Conservation (phyloP, 768 basidiomycete species). For the Leccinum truebloodii region DNA sequence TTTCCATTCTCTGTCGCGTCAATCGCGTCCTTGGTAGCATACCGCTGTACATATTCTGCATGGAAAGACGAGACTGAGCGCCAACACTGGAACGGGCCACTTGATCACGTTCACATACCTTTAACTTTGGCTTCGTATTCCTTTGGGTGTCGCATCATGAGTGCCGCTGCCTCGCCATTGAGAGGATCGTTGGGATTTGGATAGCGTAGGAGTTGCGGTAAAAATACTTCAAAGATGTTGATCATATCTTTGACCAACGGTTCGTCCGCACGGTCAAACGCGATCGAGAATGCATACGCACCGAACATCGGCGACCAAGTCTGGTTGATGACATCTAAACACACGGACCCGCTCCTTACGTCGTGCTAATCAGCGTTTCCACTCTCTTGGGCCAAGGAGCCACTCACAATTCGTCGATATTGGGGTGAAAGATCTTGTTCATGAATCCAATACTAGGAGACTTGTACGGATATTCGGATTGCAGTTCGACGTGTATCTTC, state of each 20-base stretch:
- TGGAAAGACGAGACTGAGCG: conserved; percentile 2
- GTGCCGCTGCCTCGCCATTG: conserved; percentile 96
- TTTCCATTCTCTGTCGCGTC: conserved; percentile 67
- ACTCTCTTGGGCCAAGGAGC: background rate
- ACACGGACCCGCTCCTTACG: conserved; percentile 91
- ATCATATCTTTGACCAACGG: conserved; percentile 76
- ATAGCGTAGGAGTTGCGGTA: conserved; percentile 95
- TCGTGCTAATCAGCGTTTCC: background rate
- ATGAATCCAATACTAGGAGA: conserved; percentile 99
- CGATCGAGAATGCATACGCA: conserved; percentile 42
- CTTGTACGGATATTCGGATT: conserved; percentile 98
- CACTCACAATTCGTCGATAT: conserved; percentile 95
- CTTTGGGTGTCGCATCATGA: conserved; percentile 96
- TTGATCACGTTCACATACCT: conserved; percentile 46
- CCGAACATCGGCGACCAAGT: conserved; percentile 99
- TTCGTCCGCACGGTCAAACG: conserved; percentile 5
- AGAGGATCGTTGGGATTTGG: conserved; percentile 98
- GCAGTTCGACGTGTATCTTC: conserved; percentile 99
- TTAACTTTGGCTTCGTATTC: conserved; percentile 94
- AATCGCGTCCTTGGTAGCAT: conserved; percentile 86
- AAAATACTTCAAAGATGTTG: conserved; percentile 98
- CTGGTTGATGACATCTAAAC: conserved; percentile 98
- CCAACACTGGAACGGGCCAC: background rate
- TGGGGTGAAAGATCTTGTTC: conserved; percentile 99
- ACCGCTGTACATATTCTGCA: conserved; percentile 95